These are phyloP conservation scores for Hypoxylon trugodes DNA, from an alignment of 495 filamentous ascomycete species.

Conservation along the genomic window DNA sequence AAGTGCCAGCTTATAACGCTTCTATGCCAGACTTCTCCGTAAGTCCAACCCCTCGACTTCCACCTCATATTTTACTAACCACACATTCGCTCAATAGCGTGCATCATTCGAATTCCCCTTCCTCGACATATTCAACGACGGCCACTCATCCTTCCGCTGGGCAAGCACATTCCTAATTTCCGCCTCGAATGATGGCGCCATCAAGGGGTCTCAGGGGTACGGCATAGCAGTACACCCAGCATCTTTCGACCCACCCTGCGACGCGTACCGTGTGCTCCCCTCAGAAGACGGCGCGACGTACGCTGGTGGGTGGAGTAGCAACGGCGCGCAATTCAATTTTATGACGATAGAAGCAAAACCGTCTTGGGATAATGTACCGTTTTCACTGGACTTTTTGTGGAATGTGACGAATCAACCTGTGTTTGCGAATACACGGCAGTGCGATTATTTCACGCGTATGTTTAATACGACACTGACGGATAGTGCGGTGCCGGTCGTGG, in stretches of 20 bases:
- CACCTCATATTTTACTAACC: constrained; percentile 4
- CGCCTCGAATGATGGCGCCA: constrained; percentile 43
- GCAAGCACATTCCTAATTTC: constrained; percentile 50
- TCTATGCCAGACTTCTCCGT: constrained; percentile 54
- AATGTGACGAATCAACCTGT: constrained; percentile 56
- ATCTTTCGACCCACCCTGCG: constrained; percentile 48
- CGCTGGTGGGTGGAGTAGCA: constrained; percentile 31
- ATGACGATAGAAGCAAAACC: constrained; percentile 38
- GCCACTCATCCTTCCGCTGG: constrained; percentile 53
- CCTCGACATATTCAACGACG: constrained; percentile 48
- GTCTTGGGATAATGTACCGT: constrained; percentile 32
- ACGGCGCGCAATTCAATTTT: constrained; percentile 27
- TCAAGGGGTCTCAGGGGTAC: constrained; percentile 49
- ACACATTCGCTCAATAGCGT: constrained; percentile 32
- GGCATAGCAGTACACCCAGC: constrained; percentile 49
- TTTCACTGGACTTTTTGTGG: constrained; percentile 47
- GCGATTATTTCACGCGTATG: constrained; percentile 52
- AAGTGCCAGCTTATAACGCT: constrained; percentile 46
- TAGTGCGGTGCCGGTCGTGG: constrained; percentile 41
- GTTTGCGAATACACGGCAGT: constrained; percentile 47
- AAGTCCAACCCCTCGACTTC: constrained; percentile 7
- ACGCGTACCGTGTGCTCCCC: constrained; percentile 45
- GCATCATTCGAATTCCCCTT: constrained; percentile 58
- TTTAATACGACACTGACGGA: constrained; percentile 51
- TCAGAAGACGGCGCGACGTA: constrained; percentile 45